A percentile compares a stretch with the other conserved stretches of the same genome.
phyloP scores from a whole-genome alignment of 2,329 filamentous ascomycete species.

The Apiospora rasikravindrae region DNA sequence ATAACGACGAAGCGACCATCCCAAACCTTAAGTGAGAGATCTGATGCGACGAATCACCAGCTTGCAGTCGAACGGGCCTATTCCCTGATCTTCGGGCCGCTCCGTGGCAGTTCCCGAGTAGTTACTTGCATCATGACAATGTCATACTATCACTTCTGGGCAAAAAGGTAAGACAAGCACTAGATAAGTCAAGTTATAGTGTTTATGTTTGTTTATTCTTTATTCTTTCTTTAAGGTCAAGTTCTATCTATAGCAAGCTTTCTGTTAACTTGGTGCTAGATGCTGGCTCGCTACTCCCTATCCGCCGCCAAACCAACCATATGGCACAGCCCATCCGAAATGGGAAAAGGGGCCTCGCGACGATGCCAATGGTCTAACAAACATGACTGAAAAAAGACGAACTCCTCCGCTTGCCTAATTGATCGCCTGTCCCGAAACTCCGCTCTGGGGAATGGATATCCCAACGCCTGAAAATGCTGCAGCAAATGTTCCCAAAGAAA shows the following conservation, averaged over 20 bases:
- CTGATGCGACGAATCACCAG: not conserved
- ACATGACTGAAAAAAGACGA: not conserved
- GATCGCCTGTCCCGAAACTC: not conserved
- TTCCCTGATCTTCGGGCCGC: not conserved
- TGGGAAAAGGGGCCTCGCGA: not conserved
- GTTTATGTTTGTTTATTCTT: not conserved
- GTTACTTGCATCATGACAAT: not conserved
- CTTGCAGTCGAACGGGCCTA: not conserved
- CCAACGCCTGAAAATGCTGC: constrained; percentile 16
- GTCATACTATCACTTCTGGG: not conserved
- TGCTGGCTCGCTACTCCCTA: not conserved
- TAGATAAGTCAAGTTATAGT: not conserved
- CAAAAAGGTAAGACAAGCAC: not conserved
- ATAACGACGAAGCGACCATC: not conserved
- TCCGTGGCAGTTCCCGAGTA: not conserved
- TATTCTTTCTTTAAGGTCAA: not conserved
- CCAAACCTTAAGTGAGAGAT: not conserved
- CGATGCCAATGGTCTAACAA: not conserved
- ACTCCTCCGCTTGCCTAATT: constrained; percentile 9
- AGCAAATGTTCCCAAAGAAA: not conserved
- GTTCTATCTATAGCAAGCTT: not conserved
- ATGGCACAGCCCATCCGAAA: not conserved
- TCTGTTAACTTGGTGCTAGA: not conserved
- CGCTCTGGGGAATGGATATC: constrained; percentile 9
- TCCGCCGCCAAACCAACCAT: not conserved